phyloP scores from a whole-genome alignment of 2,329 filamentous ascomycete genomes.

The Aspergillus sp. region DNA sequence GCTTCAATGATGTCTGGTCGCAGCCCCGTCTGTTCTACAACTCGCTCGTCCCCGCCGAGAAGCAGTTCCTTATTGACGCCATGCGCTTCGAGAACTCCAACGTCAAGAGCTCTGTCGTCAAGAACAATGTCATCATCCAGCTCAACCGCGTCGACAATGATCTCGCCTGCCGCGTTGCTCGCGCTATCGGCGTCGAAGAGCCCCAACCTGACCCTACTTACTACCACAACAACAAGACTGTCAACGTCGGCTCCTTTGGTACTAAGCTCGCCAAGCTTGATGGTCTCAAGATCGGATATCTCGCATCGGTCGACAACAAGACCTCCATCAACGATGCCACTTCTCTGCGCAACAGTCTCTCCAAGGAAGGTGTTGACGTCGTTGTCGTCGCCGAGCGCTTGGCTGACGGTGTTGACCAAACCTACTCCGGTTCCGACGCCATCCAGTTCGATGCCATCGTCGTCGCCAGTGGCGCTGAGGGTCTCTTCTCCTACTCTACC shows the following conservation, averaged over 20 bases:
- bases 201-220: constrained; percentile 58
- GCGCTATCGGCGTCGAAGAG: constrained; percentile 54
- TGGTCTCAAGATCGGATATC: constrained; percentile 59
- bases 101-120: constrained; percentile 53
- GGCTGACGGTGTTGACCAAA: constrained; percentile 51
- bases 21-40: constrained; percentile 72
- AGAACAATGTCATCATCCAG: constrained; percentile 62
- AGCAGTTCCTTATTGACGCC: constrained; percentile 68
- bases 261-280: constrained; percentile 56
- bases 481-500: constrained; percentile 42
- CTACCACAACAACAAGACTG: constrained; percentile 66
- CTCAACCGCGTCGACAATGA: constrained; percentile 66
- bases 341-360: constrained; percentile 43
- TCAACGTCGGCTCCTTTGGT: constrained; percentile 56
- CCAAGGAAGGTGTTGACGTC: constrained; percentile 47
- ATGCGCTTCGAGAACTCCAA: constrained; percentile 67
- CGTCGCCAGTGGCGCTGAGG: constrained; percentile 50
- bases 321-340: constrained; percentile 47
- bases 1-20: constrained; percentile 68
- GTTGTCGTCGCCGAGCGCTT: constrained; percentile 59
- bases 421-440: constrained; percentile 61
- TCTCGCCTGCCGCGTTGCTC: constrained; percentile 60
- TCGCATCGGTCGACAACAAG: constrained; percentile 45
- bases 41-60: constrained; percentile 60
- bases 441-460: constrained; percentile 47